Conservation (phyloP, 148 eudicot species). For the Rhododendron ferrugineum region DNA sequence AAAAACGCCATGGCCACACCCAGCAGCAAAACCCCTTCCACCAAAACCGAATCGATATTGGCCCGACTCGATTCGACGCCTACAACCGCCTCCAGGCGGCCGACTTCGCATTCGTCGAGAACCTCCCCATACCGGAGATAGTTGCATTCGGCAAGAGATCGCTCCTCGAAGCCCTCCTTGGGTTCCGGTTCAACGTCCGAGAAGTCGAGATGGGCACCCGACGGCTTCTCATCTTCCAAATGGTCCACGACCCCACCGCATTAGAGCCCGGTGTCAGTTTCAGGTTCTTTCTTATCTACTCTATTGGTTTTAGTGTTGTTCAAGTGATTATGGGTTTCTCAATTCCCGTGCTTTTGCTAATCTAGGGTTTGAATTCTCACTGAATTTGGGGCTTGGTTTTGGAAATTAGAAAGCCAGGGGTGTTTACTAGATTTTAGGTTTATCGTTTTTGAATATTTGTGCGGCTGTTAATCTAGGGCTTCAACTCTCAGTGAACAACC, state of each 20-base stretch:
- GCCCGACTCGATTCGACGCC: constrained; percentile 82
- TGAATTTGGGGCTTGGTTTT: no score
- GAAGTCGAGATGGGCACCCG: constrained; percentile 99
- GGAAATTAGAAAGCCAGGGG: no score
- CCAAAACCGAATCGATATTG: no score
- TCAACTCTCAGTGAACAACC: not conserved
- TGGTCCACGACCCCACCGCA: constrained; percentile 85
- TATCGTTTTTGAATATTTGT: no score
- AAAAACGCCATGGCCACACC: constrained; percentile 38
- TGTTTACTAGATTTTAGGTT: no score
- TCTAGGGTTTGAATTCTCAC: no score
- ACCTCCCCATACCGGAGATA: constrained; percentile 93
- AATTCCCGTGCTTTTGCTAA: no score
- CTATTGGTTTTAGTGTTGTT: not conserved
- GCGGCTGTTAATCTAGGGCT: not conserved
- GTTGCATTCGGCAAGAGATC: constrained; percentile 82
- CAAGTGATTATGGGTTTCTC: no score
- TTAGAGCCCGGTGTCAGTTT: constrained; percentile 76
- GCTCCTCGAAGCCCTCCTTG: constrained; percentile 93
- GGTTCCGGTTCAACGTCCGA: constrained; percentile 86
- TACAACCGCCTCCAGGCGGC: constrained; percentile 91
- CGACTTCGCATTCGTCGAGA: constrained; percentile 93
- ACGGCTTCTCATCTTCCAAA: constrained; percentile 84
- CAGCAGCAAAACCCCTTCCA: constrained; percentile 40
- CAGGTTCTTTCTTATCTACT: constrained; percentile 39